phyloP scores from a whole-genome alignment of 163 green algal genomes.

The Coccomyxa subellipsoidea region DNA sequence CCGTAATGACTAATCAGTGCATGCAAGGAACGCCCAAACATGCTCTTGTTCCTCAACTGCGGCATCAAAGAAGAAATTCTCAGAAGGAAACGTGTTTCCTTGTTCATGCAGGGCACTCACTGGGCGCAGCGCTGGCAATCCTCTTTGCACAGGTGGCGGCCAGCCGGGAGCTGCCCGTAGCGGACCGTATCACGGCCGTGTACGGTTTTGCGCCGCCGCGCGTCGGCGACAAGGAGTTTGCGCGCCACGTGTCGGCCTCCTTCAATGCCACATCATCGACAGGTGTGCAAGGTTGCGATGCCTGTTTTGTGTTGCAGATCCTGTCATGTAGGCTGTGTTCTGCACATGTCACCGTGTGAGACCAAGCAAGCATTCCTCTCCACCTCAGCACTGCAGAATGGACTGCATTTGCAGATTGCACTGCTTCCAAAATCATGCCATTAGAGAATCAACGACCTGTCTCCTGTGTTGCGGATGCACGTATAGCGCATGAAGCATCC shows the following conservation, averaged over 20 bases:
- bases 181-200: slow-evolving; percentile 16
- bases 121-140: slow-evolving; percentile 27
- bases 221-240: slow-evolving; percentile 21
- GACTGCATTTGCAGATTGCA: too few relatives aligned
- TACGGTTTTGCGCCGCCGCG: slow-evolving; percentile 22
- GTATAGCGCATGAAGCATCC: too few relatives aligned
- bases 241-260: background rate
- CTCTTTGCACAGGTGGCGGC: slow-evolving; percentile 20
- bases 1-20: too few relatives aligned
- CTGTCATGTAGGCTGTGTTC: too few relatives aligned
- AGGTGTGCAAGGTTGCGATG: background rate
- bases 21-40: too few relatives aligned
- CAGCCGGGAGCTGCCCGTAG: slow-evolving; percentile 6
- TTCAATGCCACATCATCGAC: background rate
- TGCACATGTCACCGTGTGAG: too few relatives aligned
- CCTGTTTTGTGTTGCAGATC: background rate
- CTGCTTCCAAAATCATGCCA: too few relatives aligned
- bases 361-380: too few relatives aligned
- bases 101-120: slow-evolving; percentile 24
- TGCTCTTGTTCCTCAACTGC: background rate
- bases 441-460: too few relatives aligned
- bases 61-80: background rate
- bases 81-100: background rate
- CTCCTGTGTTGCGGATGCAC: background rate
- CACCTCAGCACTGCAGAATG: too few relatives aligned